phyloP scores from a whole-genome alignment of 495 filamentous ascomycete genomes.

The Penicillium silybi region DNA sequence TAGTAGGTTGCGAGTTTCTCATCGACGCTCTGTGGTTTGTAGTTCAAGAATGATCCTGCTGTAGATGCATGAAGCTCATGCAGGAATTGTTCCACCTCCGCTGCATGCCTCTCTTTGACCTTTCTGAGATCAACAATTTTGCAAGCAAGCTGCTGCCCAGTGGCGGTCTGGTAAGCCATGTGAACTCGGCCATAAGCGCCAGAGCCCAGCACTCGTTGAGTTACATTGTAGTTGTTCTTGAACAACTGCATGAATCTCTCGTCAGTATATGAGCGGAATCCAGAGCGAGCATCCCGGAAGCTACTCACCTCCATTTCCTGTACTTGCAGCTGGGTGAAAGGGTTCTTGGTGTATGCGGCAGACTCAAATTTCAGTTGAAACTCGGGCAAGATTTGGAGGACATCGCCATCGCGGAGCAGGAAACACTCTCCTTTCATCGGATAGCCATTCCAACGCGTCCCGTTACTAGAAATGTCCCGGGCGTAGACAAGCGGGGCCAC shows the following conservation, averaged over 20 bases:
- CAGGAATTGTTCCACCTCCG: background rate
- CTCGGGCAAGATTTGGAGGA: slow-evolving; percentile 29
- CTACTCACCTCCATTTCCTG: slow-evolving; percentile 30
- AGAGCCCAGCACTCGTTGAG: slow-evolving; percentile 44
- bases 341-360: background rate
- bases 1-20: slow-evolving; percentile 14
- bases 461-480: slow-evolving; percentile 56
- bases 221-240: slow-evolving; percentile 43
- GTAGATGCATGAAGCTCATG: too few relatives aligned
- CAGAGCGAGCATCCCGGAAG: background rate
- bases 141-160: slow-evolving; percentile 48
- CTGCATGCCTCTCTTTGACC: background rate
- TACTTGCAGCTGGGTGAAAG: slow-evolving; percentile 18
- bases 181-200: slow-evolving; percentile 48
- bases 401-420: slow-evolving; percentile 54
- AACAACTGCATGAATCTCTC: slow-evolving; percentile 36
- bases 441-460: slow-evolving; percentile 49
- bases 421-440: slow-evolving; percentile 39
- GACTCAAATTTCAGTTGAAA: slow-evolving; percentile 22
- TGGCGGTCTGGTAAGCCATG: slow-evolving; percentile 40
- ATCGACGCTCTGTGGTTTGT: background rate
- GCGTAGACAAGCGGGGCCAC: slow-evolving; percentile 55
- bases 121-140: slow-evolving; percentile 44
- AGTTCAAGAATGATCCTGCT: background rate
- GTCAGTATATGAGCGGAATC: background rate